A percentile compares a stretch with the other conserved stretches of the same genome.
Evolutionary conservation across 225 moss, liverwort and hornwort species (phyloP).

Genomic region (Physcomitrium patens): DNA sequence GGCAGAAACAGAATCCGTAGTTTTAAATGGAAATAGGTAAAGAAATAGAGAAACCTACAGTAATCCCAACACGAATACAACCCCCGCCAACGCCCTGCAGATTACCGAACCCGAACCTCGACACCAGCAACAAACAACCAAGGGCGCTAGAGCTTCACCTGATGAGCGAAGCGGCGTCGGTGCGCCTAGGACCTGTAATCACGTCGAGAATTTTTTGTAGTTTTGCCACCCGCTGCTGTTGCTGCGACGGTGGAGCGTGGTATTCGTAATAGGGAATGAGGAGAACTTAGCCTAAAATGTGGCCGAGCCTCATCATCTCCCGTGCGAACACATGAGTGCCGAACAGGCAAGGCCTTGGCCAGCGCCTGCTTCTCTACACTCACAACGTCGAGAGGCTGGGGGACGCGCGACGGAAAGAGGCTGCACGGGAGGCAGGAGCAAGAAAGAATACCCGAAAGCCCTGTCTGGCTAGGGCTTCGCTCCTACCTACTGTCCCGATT

Average conservation of each 20-base stretch:
- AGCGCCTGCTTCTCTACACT: constrained; percentile 44
- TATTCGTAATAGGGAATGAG: not conserved
- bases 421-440: constrained; percentile 1
- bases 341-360: constrained; percentile 61
- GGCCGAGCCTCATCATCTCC: constrained; percentile 46
- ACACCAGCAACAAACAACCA: too few species aligned
- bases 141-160: constrained; percentile 19
- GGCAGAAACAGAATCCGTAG: too few species aligned
- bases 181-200: not conserved
- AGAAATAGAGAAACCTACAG: too few species aligned
- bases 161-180: constrained; percentile 31
- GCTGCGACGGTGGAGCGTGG: not conserved
- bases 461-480: constrained; percentile 17
- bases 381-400: constrained; percentile 28
- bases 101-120: not conserved
- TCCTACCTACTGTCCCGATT: too few species aligned
- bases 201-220: constrained; percentile 27
- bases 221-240: constrained; percentile 25
- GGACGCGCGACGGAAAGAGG: constrained; percentile 21
- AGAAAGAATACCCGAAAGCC: not conserved
- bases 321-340: constrained; percentile 50
- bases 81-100: constrained; percentile 17
- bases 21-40: too few species aligned
- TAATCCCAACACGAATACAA: too few species aligned
- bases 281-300: constrained; percentile 13